Conservation (phyloP, 495 filamentous ascomycete genomes). For the Neurospora sp. region DNA sequence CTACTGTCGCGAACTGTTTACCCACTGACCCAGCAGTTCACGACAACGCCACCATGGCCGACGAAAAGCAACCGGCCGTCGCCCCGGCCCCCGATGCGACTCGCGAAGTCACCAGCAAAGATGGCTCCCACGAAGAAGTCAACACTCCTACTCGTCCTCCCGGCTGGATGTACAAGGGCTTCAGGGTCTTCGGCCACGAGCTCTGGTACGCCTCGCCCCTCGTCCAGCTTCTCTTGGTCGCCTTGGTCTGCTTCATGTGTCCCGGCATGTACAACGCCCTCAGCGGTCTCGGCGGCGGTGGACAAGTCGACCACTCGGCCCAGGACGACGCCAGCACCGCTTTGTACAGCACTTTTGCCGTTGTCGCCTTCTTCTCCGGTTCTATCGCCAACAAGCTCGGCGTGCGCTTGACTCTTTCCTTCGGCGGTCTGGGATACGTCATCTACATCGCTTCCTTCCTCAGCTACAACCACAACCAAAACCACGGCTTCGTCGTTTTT, state of each 20-base stretch:
- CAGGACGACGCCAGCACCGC: slow-evolving; percentile 63
- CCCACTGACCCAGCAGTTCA: not conserved
- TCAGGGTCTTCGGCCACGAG: slow-evolving; percentile 43
- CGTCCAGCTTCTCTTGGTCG: slow-evolving; percentile 62
- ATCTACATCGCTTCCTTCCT: slow-evolving; percentile 73
- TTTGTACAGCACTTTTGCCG: slow-evolving; percentile 72
- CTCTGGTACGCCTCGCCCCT: slow-evolving; percentile 70
- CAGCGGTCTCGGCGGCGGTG: slow-evolving; percentile 63
- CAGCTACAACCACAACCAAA: slow-evolving; percentile 69
- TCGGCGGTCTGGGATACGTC: slow-evolving; percentile 82
- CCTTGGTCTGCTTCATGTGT: slow-evolving; percentile 83
- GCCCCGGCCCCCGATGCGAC: not conserved
- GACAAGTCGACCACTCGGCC: slow-evolving; percentile 51
- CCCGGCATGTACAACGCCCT: slow-evolving; percentile 82
- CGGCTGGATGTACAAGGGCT: slow-evolving; percentile 61
- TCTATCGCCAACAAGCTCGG: slow-evolving; percentile 70
- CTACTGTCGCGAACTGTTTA: not conserved
- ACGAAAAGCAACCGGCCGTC: slow-evolving; percentile 7
- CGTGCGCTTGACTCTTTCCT: slow-evolving; percentile 56
- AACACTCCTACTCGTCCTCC: slow-evolving; percentile 19
- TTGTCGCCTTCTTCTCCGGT: slow-evolving; percentile 81
- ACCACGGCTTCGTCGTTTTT: slow-evolving; percentile 68
- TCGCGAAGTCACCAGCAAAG: not conserved
- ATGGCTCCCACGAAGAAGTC: not conserved
- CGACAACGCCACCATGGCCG: slow-evolving; percentile 1